Conservation (phyloP, 1,284 basidiomycete species). For the Mycena citricolor region DNA sequence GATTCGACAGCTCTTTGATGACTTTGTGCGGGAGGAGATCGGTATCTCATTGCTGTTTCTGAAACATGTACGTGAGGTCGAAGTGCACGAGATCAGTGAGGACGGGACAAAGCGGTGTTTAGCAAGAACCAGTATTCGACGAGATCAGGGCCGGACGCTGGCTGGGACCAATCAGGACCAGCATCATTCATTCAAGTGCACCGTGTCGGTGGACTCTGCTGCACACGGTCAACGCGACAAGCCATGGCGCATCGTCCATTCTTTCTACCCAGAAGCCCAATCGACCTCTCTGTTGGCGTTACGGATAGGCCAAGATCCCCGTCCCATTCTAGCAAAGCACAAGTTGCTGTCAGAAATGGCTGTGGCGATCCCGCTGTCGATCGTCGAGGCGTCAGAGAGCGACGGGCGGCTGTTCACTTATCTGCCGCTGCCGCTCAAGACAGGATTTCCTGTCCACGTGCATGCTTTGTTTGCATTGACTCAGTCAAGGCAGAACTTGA, state of each 20-base stretch:
- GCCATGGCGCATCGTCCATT: constrained; percentile 33
- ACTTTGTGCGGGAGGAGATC: constrained; percentile 43
- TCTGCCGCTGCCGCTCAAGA: constrained; percentile 46
- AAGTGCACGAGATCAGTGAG: constrained; percentile 37
- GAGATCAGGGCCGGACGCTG: constrained; percentile 17
- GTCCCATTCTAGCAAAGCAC: constrained; percentile 32
- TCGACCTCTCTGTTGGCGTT: constrained; percentile 27
- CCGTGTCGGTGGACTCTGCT: constrained; percentile 9
- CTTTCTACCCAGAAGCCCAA: constrained; percentile 25
- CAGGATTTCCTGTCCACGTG: constrained; percentile 45
- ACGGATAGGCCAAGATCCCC: constrained; percentile 28
- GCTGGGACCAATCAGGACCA: constrained; percentile 18
- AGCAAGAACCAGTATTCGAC: constrained; percentile 20
- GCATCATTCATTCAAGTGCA: constrained; percentile 19
- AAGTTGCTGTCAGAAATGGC: constrained; percentile 41
- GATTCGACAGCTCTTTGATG: constrained; percentile 37
- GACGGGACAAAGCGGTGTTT: constrained; percentile 24
- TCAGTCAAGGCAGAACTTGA: constrained; percentile 43
- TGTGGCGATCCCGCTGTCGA: constrained; percentile 35
- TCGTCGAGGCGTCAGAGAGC: constrained; percentile 3
- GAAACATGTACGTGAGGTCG: constrained; percentile 37
- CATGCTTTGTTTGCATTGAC: constrained; percentile 49
- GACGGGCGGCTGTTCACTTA: constrained; percentile 46
- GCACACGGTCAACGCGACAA: constrained; percentile 2
- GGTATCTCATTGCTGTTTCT: constrained; percentile 46